Evolutionary conservation across 495 filamentous ascomycete species (phyloP), one percentile per base, ranked within the genome.

Genomic region (Aspergillus haitiensis): DNA sequence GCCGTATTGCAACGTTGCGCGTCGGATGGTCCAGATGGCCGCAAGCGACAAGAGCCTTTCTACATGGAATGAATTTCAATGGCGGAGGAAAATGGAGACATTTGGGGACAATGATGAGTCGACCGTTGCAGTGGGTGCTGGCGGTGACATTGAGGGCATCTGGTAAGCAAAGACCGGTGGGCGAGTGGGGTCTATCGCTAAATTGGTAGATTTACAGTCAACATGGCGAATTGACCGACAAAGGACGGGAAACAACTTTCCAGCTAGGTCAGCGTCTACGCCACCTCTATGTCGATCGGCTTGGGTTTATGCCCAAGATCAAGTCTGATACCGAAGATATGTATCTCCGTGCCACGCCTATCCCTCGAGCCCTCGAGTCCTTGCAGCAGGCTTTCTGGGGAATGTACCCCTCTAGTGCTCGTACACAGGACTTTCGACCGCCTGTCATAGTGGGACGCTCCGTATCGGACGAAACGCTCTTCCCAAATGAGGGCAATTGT

Each of bases 341-440:
- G 62, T 96, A 96, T 66, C 82, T 98, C 31, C 88, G 95, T 53
- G 81, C 91, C 2, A 96, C 91, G 0, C 89, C 91, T 0, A 85
- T 98, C 39, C 88, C 88, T 3, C 86, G 93, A 44, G 91, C 93
- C 7, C 79, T 96, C 3, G 92, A 97, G 69, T 92, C 88, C 12
- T 79, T 97, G 18, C 92, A 98, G 61, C 90, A 98, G 71, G 82
- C 90, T 16, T 96, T 97, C 70, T 84, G 80, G 66, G 94, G 93
- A 13, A 82, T 98, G 72, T 98, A 98, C 72, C 94, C 94, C 0
- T 66, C 85, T 0, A 78, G 77, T n/a, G 77, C 88, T 6, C 82
- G 89, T 45, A 82, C 82, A 3, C 75, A 82, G 18, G 75, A 78
- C 37, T 87, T 93, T 66, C 85, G 85, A 2, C 76, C 86, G 1